These are phyloP conservation scores for Ganoderma meredithae DNA, from an alignment of 1,284 basidiomycete species.

Conservation along the genomic window DNA sequence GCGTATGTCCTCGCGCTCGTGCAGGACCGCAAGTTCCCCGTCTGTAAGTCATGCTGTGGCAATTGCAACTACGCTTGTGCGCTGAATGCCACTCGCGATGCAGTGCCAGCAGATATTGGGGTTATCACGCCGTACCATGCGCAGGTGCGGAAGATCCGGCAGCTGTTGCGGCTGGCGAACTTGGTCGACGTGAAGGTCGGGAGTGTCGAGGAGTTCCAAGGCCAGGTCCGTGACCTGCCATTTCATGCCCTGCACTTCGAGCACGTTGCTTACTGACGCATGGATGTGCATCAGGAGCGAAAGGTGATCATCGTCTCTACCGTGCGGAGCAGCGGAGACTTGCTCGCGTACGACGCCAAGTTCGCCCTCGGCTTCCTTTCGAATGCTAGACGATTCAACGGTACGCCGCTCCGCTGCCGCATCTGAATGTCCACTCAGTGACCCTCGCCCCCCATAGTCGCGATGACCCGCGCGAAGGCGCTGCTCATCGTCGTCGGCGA, in stretches of 20 bases:
- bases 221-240: constrained; percentile 51
- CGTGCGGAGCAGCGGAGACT: constrained; percentile 49
- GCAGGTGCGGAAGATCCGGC: constrained; percentile 57
- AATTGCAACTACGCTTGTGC: too few species aligned
- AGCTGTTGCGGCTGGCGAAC: constrained; percentile 40
- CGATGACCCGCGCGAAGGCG: constrained; percentile 59
- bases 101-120: constrained; percentile 50
- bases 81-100: too few species aligned
- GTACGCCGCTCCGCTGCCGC: constrained; percentile 34
- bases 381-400: constrained; percentile 54
- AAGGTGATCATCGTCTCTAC: constrained; percentile 54
- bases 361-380: constrained; percentile 57
- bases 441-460: constrained; percentile 34
- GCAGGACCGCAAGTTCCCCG: constrained; percentile 14
- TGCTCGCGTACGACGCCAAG: constrained; percentile 48
- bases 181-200: constrained; percentile 57
- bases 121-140: constrained; percentile 64
- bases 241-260: constrained; percentile 43
- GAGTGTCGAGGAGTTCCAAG: constrained; percentile 70
- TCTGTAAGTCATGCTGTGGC: constrained; percentile 12
- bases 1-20: constrained; percentile 45
- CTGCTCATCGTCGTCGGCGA: constrained; percentile 66
- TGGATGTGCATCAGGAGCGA: constrained; percentile 47
- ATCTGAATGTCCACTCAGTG: too few species aligned
- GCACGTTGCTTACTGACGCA: constrained; percentile 47